Percentiles rank a stretch among this genome's conserved stretches.
Conservation (phyloP, 306 rosid genomes). For the Luffa aegyptiaca region DNA sequence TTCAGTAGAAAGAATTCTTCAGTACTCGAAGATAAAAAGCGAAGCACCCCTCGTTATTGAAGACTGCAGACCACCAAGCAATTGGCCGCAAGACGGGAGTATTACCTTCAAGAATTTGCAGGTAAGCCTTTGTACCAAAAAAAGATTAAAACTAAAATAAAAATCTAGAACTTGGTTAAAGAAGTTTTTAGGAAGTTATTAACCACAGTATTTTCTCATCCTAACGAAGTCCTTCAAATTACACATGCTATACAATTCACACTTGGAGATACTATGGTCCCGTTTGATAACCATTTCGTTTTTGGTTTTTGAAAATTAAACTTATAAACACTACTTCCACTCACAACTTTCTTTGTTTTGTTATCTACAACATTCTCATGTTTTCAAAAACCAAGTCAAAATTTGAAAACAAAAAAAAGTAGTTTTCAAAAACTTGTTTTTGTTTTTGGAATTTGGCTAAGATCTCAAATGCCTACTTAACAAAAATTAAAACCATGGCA, state of each 20-base stretch:
- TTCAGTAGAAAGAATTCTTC: slow-evolving; percentile 89
- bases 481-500: too few relatives aligned
- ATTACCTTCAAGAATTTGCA: slow-evolving; percentile 61
- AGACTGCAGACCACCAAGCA: slow-evolving; percentile 54
- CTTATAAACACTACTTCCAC: too few relatives aligned
- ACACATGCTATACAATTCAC: not conserved
- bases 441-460: too few relatives aligned
- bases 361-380: too few relatives aligned
- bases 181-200: not conserved
- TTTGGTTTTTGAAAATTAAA: too few relatives aligned
- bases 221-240: not conserved
- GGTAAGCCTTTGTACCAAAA: slow-evolving; percentile 22
- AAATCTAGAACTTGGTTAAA: not conserved
- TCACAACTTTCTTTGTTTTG: too few relatives aligned
- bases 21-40: slow-evolving; percentile 58
- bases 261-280: not conserved
- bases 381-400: too few relatives aligned
- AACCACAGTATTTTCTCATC: too few relatives aligned
- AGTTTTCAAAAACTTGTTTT: too few relatives aligned
- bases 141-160: not conserved
- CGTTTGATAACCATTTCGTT: too few relatives aligned
- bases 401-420: too few relatives aligned
- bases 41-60: slow-evolving; percentile 77
- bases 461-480: too few relatives aligned
- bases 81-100: slow-evolving; percentile 85